Conservation (phyloP, 805 yeast species). For the Cyberlindnera veronae region DNA sequence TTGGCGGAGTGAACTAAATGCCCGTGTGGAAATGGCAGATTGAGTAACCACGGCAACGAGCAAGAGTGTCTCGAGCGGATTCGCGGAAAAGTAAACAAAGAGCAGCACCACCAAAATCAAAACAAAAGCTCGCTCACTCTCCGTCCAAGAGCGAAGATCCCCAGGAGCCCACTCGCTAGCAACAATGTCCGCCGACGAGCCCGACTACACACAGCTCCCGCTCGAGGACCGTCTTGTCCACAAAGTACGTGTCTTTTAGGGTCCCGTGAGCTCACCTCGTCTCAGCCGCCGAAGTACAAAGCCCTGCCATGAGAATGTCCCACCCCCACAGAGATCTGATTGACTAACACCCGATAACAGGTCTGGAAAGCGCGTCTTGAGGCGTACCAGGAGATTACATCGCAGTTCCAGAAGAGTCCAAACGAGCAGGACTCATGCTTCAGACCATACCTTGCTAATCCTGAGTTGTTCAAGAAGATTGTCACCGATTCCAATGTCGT, state of each 20-base stretch:
- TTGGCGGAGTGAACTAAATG: too few relatives aligned
- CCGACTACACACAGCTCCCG: conserved; percentile 24
- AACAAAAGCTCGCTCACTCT: not conserved
- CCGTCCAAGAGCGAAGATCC: too few relatives aligned
- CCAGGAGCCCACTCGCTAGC: not conserved
- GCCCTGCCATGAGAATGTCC: not conserved
- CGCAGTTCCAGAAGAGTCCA: conserved; percentile 49
- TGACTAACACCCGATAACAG: conserved; percentile 13
- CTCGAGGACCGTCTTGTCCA: conserved; percentile 38
- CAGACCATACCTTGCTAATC: conserved; percentile 44
- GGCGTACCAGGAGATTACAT: conserved; percentile 69
- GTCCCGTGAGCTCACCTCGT: not conserved
- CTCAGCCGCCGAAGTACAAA: too few relatives aligned
- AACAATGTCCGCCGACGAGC: conserved; percentile 19
- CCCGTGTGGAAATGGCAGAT: not conserved
- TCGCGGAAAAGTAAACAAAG: not conserved
- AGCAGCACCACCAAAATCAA: too few relatives aligned
- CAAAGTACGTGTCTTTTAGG: conserved; percentile 39
- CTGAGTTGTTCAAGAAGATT: conserved; percentile 53
- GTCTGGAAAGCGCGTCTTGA: conserved; percentile 81
- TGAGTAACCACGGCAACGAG: not conserved
- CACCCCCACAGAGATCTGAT: not conserved
- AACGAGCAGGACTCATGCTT: conserved; percentile 56
- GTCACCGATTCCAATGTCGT: conserved; percentile 82
- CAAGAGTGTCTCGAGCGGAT: too few relatives aligned